Percentiles rank a stretch among this genome's conserved stretches.
Evolutionary conservation across 768 basidiomycete genomes (phyloP).

Genomic region (Tremella yokohamensis): DNA sequence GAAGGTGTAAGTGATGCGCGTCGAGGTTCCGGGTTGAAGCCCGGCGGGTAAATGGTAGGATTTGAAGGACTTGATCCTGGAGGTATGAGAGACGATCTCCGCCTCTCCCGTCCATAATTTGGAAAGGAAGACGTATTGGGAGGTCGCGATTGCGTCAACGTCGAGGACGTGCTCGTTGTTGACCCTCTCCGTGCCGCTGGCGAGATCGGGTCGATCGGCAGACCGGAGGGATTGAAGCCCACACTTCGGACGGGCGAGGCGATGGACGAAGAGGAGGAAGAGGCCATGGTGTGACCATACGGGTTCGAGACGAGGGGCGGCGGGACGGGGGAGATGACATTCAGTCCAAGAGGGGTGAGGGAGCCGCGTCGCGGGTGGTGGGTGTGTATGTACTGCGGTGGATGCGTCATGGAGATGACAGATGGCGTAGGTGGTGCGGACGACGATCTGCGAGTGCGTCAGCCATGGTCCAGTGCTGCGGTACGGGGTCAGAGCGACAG

Average conservation of each 20-base stretch:
- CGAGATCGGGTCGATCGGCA: slow-evolving; percentile 6
- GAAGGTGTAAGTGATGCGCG: slow-evolving; percentile 46
- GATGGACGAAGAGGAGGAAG: background rate
- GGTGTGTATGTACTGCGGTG: slow-evolving; percentile 49
- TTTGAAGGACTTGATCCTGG: slow-evolving; percentile 1
- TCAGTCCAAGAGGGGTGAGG: slow-evolving; percentile 44
- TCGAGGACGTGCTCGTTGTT: slow-evolving; percentile 30
- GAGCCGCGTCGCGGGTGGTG: slow-evolving; percentile 49
- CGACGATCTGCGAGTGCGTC: slow-evolving; percentile 26
- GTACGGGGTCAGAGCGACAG: too few species aligned
- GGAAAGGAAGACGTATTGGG: slow-evolving; percentile 14
- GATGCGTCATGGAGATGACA: slow-evolving; percentile 37
- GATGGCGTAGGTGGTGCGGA: slow-evolving; percentile 44
- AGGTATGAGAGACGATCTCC: slow-evolving; percentile 10
- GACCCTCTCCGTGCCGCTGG: slow-evolving; percentile 25
- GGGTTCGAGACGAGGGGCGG: slow-evolving; percentile 19
- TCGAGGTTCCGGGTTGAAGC: slow-evolving; percentile 15
- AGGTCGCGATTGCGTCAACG: slow-evolving; percentile 35
- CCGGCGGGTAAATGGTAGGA: background rate
- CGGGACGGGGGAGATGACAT: slow-evolving; percentile 47
- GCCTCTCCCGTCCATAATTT: slow-evolving; percentile 13
- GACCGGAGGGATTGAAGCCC: slow-evolving; percentile 19
- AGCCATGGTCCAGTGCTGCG: background rate
- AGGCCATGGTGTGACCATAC: slow-evolving; percentile 1
- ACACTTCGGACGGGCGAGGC: slow-evolving; percentile 14